phyloP scores from a whole-genome alignment of 306 rosid species.

The Cajanus cajan region DNA sequence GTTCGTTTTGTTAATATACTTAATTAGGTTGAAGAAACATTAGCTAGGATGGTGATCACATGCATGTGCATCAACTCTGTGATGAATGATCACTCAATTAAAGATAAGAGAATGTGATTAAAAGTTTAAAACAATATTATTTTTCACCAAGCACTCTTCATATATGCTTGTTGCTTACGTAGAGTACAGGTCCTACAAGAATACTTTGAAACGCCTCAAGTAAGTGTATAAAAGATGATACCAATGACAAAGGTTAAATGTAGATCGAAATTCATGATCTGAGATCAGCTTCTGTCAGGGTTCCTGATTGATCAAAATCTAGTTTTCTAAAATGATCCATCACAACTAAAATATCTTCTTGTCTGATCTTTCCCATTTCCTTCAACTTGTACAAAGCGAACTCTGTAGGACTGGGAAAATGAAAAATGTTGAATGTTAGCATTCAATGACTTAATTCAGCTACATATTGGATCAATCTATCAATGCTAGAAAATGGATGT shows the following conservation, averaged over 20 bases:
- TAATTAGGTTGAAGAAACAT: background rate
- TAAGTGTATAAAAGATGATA: background rate
- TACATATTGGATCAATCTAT: background rate
- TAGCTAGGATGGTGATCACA: too few species aligned
- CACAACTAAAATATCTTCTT: constrained; percentile 56
- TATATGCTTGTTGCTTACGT: background rate
- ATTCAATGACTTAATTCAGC: background rate
- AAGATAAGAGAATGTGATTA: too few species aligned
- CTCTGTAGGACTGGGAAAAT: constrained; percentile 57
- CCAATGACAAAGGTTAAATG: background rate
- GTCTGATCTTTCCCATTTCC: constrained; percentile 79
- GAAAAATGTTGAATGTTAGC: background rate
- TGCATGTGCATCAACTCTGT: too few species aligned
- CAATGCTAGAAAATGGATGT: background rate
- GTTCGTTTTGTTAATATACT: background rate
- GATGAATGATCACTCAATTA: too few species aligned
- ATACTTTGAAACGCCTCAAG: background rate
- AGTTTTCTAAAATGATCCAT: constrained; percentile 61
- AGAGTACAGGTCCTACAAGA: background rate
- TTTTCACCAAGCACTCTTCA: background rate
- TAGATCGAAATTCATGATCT: background rate
- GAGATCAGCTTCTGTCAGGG: constrained; percentile 72
- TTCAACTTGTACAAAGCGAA: constrained; percentile 73
- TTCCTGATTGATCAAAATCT: constrained; percentile 70
- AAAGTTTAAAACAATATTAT: background rate